Evolutionary conservation across 805 yeast genomes (phyloP).

Genomic region (Wickerhamiella siamensis): DNA sequence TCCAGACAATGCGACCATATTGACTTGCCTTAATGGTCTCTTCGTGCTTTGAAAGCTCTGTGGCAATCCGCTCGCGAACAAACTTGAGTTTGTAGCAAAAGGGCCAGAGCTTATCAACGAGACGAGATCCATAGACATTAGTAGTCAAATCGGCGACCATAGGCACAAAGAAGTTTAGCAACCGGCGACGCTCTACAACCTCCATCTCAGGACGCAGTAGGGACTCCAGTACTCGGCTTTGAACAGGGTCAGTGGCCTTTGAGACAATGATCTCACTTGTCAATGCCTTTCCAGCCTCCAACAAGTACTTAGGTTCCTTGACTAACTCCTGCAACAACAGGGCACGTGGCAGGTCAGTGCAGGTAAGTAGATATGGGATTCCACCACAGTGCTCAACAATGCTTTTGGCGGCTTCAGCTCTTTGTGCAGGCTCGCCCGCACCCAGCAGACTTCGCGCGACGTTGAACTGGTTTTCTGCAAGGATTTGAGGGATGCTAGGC

Average conservation of each 20-base stretch:
- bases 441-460: constrained; percentile 14
- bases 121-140: constrained; percentile 82
- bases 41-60: constrained; percentile 40
- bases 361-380: neutral
- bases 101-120: constrained; percentile 70
- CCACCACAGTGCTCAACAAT: neutral
- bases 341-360: constrained; percentile 30
- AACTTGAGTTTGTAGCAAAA: constrained; percentile 65
- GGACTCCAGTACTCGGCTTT: constrained; percentile 74
- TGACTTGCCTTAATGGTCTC: constrained; percentile 66
- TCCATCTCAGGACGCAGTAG: constrained; percentile 36
- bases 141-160: constrained; percentile 49
- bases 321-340: constrained; percentile 60
- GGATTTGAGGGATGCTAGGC: constrained; percentile 12
- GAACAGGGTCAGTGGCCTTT: constrained; percentile 81
- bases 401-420: constrained; percentile 3
- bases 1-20: constrained; percentile 89
- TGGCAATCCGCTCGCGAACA: constrained; percentile 77
- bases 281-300: constrained; percentile 45
- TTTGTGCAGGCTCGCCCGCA: constrained; percentile 8
- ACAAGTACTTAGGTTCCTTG: constrained; percentile 48
- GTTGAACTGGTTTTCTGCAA: constrained; percentile 17
- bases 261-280: constrained; percentile 48
- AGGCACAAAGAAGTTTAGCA: constrained; percentile 50
- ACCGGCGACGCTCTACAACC: constrained; percentile 44